Base-by-base conservation (phyloP, 73 alveolate species). In the Strombidium stylifer region DNA sequence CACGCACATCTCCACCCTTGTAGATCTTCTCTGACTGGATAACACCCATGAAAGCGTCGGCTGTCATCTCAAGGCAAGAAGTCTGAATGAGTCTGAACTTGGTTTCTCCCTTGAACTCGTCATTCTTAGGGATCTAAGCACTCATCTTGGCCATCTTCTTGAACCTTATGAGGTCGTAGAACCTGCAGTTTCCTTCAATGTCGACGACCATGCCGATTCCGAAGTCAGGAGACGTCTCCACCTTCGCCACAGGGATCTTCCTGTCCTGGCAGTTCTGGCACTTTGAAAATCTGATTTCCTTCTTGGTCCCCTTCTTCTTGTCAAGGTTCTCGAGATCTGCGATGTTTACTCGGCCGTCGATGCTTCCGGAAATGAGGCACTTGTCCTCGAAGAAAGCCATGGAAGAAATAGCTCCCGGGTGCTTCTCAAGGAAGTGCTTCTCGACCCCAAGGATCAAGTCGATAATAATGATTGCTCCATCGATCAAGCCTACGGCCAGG, bases 171-270 rank as follows among this genome's bases (percentile, higher is more conserved):
- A 76, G 23, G 53, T 76, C 89, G 50, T 76, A 76, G 26, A 76
- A 61, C 26, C 89, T 50, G 50, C 52, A 19, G 54, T 76, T 76
- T 1, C 80, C 71, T 23, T 49, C 69, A 0, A 65, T 26, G 46
- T 76, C 89, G 4, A 76, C 61, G 0, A 59, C 69, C 12, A 66
- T 44, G 26, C 73, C 89, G 5, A 76, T 24, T 2, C 89, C 89
- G 20, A 44, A 65, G 20, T 66, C 81, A n/a, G n/a, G n/a, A 15
- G 77, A 32, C 8, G 75, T 27, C 35, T 20, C 69, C 25, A 69
- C 54, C 31, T 42, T 23, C 5, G 67, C 81, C 0, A 76, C 67
- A 12, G 89, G 89, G 59, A 60, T 57, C 53, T 50, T 39, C 35
- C 76, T 23, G 42, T 65, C 89, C 30, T 60, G 54, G 53, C 58